Conservation (phyloP, 495 filamentous ascomycete genomes). For the Neohortaea acidophila region DNA sequence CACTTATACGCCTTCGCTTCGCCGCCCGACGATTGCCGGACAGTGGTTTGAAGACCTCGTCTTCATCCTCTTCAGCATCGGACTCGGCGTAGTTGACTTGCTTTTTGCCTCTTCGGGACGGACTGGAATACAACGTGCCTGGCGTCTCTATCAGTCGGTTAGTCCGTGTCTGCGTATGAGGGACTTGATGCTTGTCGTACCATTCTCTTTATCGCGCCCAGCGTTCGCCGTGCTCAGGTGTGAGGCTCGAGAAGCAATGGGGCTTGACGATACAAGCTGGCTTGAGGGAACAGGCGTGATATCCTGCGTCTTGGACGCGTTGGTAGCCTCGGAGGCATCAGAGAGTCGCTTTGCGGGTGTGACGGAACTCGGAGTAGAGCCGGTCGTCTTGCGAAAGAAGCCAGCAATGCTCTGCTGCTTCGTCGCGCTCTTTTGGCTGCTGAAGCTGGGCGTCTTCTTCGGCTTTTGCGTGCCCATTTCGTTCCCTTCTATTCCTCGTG, state of each 20-base stretch:
- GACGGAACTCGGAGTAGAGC: slow-evolving; percentile 22
- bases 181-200: slow-evolving; percentile 14
- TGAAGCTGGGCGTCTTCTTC: slow-evolving; percentile 23
- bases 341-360: slow-evolving; percentile 29
- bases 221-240: slow-evolving; percentile 5
- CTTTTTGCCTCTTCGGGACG: slow-evolving; percentile 42
- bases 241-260: slow-evolving; percentile 25
- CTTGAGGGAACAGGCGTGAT: slow-evolving; percentile 71
- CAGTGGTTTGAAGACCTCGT: slow-evolving; percentile 32
- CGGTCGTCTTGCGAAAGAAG: slow-evolving; percentile 63
- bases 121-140: slow-evolving; percentile 36
- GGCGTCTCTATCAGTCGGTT: slow-evolving; percentile 23
- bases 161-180: slow-evolving; percentile 20
- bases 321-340: slow-evolving; percentile 27
- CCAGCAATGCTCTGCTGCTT: slow-evolving; percentile 69
- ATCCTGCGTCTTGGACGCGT: slow-evolving; percentile 10
- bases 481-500: slow-evolving; percentile 30
- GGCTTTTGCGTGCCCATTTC: slow-evolving; percentile 23
- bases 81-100: slow-evolving; percentile 51
- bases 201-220: slow-evolving; percentile 28
- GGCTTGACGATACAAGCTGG: slow-evolving; percentile 45
- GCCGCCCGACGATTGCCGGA: slow-evolving; percentile 22
- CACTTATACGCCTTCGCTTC: slow-evolving; percentile 24
- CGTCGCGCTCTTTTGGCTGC: slow-evolving; percentile 31
- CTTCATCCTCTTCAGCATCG: slow-evolving; percentile 45